Percentiles rank a stretch among this genome's conserved stretches.
phyloP scores from a whole-genome alignment of 345 rosid species.

The Eucalyptus cloeziana region DNA sequence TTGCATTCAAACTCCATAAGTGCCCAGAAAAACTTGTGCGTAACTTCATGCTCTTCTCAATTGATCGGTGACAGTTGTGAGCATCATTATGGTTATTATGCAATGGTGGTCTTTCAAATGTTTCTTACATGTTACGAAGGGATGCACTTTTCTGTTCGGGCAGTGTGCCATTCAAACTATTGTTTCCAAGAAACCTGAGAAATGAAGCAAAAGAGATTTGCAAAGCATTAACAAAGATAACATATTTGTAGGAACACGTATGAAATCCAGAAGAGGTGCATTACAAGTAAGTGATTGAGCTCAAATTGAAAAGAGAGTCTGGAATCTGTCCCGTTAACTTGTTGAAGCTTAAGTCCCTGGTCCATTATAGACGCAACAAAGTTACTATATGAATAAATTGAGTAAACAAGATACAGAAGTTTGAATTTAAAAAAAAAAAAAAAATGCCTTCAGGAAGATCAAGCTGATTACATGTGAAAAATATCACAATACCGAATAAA shows the following conservation, averaged over 20 bases:
- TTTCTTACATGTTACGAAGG: constrained; percentile 46
- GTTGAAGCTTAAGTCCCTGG: constrained; percentile 41
- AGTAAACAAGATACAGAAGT: background rate
- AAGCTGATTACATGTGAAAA: background rate
- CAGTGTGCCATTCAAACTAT: constrained; percentile 38
- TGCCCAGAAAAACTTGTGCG: background rate
- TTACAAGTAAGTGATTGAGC: constrained; percentile 40
- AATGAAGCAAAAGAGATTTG: background rate
- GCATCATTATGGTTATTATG: background rate
- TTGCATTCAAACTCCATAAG: background rate
- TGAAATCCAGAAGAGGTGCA: background rate
- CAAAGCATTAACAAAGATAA: background rate
- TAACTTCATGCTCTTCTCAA: background rate
- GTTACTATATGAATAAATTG: background rate
- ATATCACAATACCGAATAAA: background rate
- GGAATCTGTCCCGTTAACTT: constrained; percentile 14
- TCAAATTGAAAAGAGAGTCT: constrained; percentile 23
- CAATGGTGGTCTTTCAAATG: background rate
- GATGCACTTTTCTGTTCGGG: constrained; percentile 30
- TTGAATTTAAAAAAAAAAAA: background rate
- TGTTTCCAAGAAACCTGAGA: constrained; percentile 59
- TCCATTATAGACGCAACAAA: background rate
- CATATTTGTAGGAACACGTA: background rate
- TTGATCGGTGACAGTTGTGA: background rate
- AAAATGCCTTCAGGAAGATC: background rate